Conservation (phyloP, 2,329 filamentous ascomycete species). For the Colletotrichum sp. region DNA sequence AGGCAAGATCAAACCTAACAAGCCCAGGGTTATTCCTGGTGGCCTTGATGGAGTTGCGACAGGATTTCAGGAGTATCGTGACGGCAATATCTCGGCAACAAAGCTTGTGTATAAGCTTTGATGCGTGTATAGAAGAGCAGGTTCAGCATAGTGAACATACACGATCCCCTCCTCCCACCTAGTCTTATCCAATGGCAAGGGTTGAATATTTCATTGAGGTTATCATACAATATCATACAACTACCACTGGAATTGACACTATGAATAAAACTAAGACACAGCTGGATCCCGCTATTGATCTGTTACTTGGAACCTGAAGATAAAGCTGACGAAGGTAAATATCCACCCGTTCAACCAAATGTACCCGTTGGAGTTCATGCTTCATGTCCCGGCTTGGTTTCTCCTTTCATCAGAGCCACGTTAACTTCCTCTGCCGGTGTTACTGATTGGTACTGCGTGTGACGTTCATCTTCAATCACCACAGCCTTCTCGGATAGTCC, state of each 20-base stretch:
- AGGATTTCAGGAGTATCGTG: constrained; percentile 41
- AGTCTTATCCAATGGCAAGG: too few species aligned
- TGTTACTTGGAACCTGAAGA: too few species aligned
- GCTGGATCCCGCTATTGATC: too few species aligned
- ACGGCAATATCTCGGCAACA: constrained; percentile 40
- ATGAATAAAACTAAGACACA: too few species aligned
- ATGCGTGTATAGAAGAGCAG: not conserved
- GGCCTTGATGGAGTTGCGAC: constrained; percentile 33
- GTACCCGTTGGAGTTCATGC: too few species aligned
- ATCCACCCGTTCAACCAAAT: too few species aligned
- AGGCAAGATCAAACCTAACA: constrained; percentile 38
- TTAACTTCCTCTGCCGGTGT: not conserved
- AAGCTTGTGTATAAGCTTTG: constrained; percentile 43
- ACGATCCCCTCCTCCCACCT: too few species aligned
- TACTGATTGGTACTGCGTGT: not conserved
- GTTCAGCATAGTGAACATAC: too few species aligned
- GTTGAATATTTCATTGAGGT: too few species aligned
- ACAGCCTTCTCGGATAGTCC: not conserved
- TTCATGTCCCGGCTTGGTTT: not conserved
- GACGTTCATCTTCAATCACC: not conserved
- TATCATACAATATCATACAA: too few species aligned
- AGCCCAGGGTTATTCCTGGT: constrained; percentile 27
- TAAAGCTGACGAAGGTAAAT: too few species aligned
- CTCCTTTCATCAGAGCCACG: not conserved
- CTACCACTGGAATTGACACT: too few species aligned